Evolutionary conservation across 208 protist genomes (phyloP).

Genomic region (Wallacemonas sp.): DNA sequence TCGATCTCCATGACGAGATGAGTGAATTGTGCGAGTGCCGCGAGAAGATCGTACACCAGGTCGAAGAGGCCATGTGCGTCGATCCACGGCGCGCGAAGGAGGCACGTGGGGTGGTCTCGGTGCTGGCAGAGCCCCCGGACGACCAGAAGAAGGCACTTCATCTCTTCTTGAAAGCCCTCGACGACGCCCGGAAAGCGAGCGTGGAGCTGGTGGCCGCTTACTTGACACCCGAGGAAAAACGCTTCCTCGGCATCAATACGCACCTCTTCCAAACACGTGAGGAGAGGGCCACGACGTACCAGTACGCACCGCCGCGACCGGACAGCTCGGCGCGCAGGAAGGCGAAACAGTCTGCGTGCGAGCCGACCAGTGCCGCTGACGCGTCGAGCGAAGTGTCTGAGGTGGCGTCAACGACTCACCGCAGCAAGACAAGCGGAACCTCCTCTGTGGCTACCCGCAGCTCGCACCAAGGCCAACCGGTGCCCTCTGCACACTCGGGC

Average conservation of each 20-base stretch:
- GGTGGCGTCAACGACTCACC: no score
- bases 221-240: constrained; percentile 78
- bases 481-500: no score
- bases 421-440: no score
- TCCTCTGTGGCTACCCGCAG: no score
- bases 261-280: constrained; percentile 72
- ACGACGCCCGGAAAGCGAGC: constrained; percentile 35
- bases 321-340: background rate
- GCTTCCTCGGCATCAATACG: constrained; percentile 70
- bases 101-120: constrained; percentile 31
- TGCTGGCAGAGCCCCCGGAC: constrained; percentile 29
- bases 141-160: constrained; percentile 61
- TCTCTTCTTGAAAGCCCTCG: constrained; percentile 28
- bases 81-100: constrained; percentile 62
- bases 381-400: no score
- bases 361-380: no score
- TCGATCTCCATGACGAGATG: constrained; percentile 62
- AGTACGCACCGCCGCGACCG: constrained; percentile 37
- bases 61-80: constrained; percentile 64
- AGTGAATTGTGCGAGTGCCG: constrained; percentile 42
- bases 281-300: constrained; percentile 55
- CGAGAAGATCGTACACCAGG: constrained; percentile 34
- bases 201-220: constrained; percentile 64
- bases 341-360: background rate
- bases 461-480: no score